Percentiles rank a stretch among this genome's conserved stretches.
These are phyloP conservation scores for Phytophthora sp. DNA, from an alignment of 352 stramenopile species.

Conservation along the genomic window DNA sequence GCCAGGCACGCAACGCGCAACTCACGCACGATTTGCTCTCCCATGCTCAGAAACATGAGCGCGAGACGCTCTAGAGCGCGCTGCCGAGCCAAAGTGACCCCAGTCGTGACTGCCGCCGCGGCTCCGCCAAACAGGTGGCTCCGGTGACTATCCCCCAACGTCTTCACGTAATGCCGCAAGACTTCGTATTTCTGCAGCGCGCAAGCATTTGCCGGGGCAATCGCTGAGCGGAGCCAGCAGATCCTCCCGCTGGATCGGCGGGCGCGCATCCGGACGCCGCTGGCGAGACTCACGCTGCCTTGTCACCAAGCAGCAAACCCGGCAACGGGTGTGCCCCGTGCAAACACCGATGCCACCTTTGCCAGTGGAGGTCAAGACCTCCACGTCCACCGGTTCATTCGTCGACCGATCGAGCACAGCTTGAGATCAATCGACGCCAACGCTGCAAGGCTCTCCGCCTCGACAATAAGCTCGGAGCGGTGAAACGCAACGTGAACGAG, in stretches of 20 bases:
- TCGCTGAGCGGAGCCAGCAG: conserved; percentile 10
- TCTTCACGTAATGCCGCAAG: conserved; percentile 31
- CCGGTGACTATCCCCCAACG: conserved; percentile 22
- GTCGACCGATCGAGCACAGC: conserved; percentile 18
- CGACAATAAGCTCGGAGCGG: neutral
- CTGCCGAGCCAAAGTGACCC: conserved; percentile 7
- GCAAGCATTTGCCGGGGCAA: conserved; percentile 16
- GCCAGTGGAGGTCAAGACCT: too few relatives aligned
- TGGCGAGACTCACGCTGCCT: neutral
- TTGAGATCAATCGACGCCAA: conserved; percentile 20
- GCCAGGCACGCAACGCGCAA: conserved; percentile 23
- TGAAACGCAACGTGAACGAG: conserved; percentile 36
- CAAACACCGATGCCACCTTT: neutral
- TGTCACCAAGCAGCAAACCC: neutral
- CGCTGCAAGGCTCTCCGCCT: conserved; percentile 13
- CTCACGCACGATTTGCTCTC: conserved; percentile 32
- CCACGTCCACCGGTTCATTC: conserved; percentile 3
- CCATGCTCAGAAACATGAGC: conserved; percentile 23
- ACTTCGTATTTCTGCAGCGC: conserved; percentile 30
- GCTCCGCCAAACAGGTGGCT: conserved; percentile 19
- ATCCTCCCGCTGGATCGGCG: neutral
- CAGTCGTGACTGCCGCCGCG: conserved; percentile 18
- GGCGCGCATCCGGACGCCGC: neutral
- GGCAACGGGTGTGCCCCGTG: neutral
- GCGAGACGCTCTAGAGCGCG: too few relatives aligned